These are phyloP conservation scores for Fusarium piperis DNA, from an alignment of 2,329 filamentous ascomycete species.

Conservation along the genomic window DNA sequence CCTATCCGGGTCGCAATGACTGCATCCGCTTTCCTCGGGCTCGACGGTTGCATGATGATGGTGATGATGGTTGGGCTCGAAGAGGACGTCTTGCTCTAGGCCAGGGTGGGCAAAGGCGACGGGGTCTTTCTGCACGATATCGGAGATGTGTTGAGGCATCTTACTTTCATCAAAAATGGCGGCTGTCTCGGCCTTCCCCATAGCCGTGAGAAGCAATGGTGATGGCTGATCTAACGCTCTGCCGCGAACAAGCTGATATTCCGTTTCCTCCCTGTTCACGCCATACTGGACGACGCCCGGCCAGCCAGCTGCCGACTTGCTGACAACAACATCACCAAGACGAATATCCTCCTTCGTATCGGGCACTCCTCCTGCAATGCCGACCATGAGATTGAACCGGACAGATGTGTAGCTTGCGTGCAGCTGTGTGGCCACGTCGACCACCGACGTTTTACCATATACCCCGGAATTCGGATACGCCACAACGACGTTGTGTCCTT, in stretches of 20 bases:
- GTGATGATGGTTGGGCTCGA: background rate
- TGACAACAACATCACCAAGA: constrained; percentile 3
- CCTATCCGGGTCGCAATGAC: background rate
- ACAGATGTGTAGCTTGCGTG: background rate
- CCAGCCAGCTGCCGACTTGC: background rate
- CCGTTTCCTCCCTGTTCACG: background rate
- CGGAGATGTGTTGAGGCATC: background rate
- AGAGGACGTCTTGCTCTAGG: background rate
- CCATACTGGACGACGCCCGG: background rate
- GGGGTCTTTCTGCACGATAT: background rate
- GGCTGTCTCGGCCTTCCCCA: background rate
- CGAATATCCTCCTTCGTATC: background rate
- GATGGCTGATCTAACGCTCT: background rate
- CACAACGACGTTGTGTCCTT: background rate
- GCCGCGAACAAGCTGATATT: background rate
- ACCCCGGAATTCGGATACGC: constrained; percentile 1
- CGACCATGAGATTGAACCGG: background rate
- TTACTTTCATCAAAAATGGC: background rate
- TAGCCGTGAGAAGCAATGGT: background rate
- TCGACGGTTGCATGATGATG: background rate
- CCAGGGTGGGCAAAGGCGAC: background rate
- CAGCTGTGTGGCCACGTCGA: background rate
- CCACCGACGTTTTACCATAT: background rate
- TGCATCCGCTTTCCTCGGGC: background rate
- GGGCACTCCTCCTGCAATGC: background rate